A percentile compares a stretch with the other conserved stretches of the same genome.
These are phyloP conservation scores for Pestalotiopsis sp. DNA, from an alignment of 2,329 filamentous ascomycete genomes.

Conservation along the genomic window DNA sequence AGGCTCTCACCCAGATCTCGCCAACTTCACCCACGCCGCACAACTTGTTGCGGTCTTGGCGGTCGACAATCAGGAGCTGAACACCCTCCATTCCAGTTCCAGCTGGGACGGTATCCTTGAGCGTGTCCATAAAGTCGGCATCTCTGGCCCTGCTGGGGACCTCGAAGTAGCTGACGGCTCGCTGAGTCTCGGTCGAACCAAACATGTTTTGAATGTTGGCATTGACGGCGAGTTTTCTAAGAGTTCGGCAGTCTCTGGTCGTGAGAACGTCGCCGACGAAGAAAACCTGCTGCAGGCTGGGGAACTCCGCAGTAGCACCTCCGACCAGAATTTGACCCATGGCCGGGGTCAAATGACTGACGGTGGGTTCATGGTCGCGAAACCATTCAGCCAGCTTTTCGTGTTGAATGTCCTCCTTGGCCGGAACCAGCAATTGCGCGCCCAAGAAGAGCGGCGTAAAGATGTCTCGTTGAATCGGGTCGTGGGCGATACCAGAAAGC, in stretches of 20 bases:
- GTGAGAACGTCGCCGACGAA: constrained; percentile 92
- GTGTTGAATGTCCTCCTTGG: constrained; percentile 82
- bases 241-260: constrained; percentile 75
- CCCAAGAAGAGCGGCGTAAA: constrained; percentile 90
- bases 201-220: constrained; percentile 83
- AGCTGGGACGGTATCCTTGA: constrained; percentile 73
- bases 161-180: constrained; percentile 72
- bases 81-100: constrained; percentile 77
- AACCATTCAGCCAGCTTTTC: constrained; percentile 91
- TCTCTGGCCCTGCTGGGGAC: constrained; percentile 65
- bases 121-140: constrained; percentile 61
- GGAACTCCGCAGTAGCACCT: constrained; percentile 77
- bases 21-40: constrained; percentile 72
- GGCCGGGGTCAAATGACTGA: constrained; percentile 89
- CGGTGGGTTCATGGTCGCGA: constrained; percentile 71
- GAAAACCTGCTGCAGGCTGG: constrained; percentile 77
- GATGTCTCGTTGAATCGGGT: constrained; percentile 74
- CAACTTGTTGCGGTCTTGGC: constrained; percentile 57
- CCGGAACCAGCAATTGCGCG: constrained; percentile 76
- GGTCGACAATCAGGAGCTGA: constrained; percentile 73
- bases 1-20: constrained; percentile 75
- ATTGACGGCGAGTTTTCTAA: constrained; percentile 78
- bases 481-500: constrained; percentile 82
- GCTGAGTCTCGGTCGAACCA: constrained; percentile 86
- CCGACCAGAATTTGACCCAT: constrained; percentile 97